phyloP scores from a whole-genome alignment of 2,329 filamentous ascomycete genomes.

The Cadophora sp. region DNA sequence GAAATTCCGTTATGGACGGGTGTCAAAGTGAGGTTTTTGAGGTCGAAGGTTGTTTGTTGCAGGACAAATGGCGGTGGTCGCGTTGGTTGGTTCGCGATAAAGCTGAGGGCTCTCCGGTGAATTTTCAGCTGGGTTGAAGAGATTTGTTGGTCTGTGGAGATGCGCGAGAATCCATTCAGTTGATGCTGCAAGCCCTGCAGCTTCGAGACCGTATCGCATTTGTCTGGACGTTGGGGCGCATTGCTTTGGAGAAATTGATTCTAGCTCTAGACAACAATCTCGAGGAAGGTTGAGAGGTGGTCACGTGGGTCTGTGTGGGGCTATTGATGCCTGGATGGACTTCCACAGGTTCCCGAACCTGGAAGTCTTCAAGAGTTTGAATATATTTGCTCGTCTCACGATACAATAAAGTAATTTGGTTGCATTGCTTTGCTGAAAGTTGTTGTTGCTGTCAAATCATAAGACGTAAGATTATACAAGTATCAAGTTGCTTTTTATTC shows the following conservation, averaged over 20 bases:
- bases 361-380: no score
- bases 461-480: no score
- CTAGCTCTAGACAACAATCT: background rate
- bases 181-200: constrained; percentile 33
- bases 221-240: constrained; percentile 29
- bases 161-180: constrained; percentile 29
- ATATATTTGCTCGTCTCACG: no score
- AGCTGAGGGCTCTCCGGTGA: background rate
- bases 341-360: no score
- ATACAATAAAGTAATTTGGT: no score
- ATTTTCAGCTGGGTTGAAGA: constrained; percentile 8
- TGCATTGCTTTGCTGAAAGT: no score
- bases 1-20: background rate
- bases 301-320: constrained; percentile 8
- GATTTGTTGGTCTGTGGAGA: background rate
- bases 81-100: constrained; percentile 14
- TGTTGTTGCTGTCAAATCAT: no score
- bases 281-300: background rate
- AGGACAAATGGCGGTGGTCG: constrained; percentile 3
- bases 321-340: background rate
- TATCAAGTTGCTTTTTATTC: no score
- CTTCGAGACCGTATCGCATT: constrained; percentile 26
- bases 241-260: constrained; percentile 9
- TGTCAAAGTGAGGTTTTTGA: background rate
- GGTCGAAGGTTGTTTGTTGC: background rate